Conservation (phyloP, 176 grass and related monocot species). For the Paspalum notatum region DNA sequence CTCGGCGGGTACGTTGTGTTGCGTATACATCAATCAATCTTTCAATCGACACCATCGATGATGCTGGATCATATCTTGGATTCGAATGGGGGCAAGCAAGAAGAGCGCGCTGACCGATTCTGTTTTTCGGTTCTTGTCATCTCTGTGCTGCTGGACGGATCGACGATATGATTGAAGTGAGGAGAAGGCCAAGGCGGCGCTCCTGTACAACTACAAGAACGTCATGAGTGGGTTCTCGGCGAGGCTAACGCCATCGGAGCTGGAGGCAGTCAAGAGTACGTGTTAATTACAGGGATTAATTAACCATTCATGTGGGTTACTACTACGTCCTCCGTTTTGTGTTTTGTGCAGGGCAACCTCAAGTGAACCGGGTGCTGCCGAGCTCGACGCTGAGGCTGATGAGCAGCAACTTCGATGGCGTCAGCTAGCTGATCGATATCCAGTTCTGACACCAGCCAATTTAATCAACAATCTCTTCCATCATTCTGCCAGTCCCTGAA, state of each 20-base stretch:
- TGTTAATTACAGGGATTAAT: too few species aligned
- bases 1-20: conserved; percentile 35
- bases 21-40: neutral
- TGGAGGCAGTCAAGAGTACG: conserved; percentile 58
- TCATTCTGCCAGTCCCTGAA: too few species aligned
- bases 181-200: conserved; percentile 58
- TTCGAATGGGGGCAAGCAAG: too few species aligned
- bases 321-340: neutral
- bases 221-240: conserved; percentile 82
- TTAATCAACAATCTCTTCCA: too few species aligned
- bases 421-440: neutral
- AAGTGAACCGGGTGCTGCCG: conserved; percentile 57
- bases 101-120: neutral
- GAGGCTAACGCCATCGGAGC: conserved; percentile 69
- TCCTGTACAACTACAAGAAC: conserved; percentile 79
- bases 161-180: conserved; percentile 45
- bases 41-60: neutral
- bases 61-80: neutral
- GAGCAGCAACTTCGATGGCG: conserved; percentile 46
- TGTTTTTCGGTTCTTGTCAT: too few species aligned
- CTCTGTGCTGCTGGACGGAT: neutral
- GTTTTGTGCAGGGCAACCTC: conserved; percentile 52
- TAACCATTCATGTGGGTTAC: too few species aligned
- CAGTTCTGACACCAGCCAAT: too few species aligned
- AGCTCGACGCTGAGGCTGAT: conserved; percentile 48